Evolutionary conservation across 208 protist species (phyloP), one percentile per base, ranked within the genome.

Genomic region (Acanthamoeba sp.): DNA sequence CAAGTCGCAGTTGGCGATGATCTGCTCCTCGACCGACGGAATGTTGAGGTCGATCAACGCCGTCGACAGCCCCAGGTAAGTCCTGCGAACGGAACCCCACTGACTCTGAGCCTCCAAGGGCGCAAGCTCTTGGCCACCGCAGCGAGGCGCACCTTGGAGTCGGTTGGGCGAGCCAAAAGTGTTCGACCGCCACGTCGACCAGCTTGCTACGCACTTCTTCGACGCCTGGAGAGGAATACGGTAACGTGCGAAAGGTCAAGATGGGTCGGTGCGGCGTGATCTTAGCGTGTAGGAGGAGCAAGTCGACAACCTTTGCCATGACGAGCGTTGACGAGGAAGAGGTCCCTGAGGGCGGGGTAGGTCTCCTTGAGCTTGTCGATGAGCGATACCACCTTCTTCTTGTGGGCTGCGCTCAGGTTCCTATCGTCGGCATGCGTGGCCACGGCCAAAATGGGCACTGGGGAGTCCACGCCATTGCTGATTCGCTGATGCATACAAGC

Each of bases 321-420:
- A 2, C 76, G 76, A 0, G 76, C 76, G 42, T 85, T 85, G 38
- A 85, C 76, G 42, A 85, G 6, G 45, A 38, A 57, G 42, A 50
- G 20, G 16, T 85, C 45, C 45, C 45, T 57, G 42, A 85, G 76
- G 42, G 38, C 45, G 42, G 76, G 76, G 59, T 85, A 57, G 76
- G 42, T 57, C 32, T 85, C 76, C 76, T 59, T 85, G 76, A 85
- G 76, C 42, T 34, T 52, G 38, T 85, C 76, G 76, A 85, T 38
- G 2, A 29, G 22, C 38, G 9, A 27, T 5, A 7, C 29, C 6
- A 36, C 76, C 32, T 85, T 85, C 76, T 85, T 85, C 76, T 85
- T 85, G n/a, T 85, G 76, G n/a, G 76, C 45, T 40, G 76, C 76
- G 24, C 5, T 85, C 76, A 85, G 14, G 27, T 36, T 57, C 1